Conservation (phyloP, 2,329 filamentous ascomycete genomes). For the Penicillium rolfsii region DNA sequence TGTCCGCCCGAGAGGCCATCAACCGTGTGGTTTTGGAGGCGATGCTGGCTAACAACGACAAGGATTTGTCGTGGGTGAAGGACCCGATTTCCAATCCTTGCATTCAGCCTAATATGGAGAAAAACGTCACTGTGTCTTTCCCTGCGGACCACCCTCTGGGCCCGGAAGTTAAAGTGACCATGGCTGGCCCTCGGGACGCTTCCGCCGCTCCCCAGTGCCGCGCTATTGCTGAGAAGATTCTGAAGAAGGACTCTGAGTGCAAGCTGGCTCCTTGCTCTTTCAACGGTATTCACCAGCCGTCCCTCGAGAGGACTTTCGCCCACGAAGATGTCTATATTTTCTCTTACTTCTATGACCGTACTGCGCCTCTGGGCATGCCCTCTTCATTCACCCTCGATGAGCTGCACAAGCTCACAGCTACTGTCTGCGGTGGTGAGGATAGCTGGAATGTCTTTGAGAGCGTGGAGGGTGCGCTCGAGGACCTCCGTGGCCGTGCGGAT, state of each 20-base stretch:
- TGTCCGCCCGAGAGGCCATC: constrained; percentile 88
- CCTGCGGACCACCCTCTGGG: constrained; percentile 68
- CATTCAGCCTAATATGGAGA: constrained; percentile 77
- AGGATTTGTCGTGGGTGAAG: constrained; percentile 68
- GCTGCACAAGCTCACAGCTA: constrained; percentile 79
- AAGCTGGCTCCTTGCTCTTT: constrained; percentile 91
- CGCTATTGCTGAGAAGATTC: constrained; percentile 82
- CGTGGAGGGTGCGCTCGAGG: constrained; percentile 75
- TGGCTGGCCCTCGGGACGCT: constrained; percentile 74
- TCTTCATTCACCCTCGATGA: constrained; percentile 92
- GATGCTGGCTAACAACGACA: constrained; percentile 65
- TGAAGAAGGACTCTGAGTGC: constrained; percentile 84
- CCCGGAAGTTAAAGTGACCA: constrained; percentile 70
- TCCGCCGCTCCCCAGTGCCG: constrained; percentile 85
- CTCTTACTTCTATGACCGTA: constrained; percentile 97
- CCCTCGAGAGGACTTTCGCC: constrained; percentile 87
- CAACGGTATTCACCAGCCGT: constrained; percentile 94
- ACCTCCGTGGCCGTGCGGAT: constrained; percentile 81
- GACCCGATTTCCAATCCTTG: constrained; percentile 80
- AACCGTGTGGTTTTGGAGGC: constrained; percentile 76
- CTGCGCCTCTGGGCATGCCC: constrained; percentile 93
- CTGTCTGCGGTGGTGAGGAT: constrained; percentile 78
- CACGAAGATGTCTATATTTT: constrained; percentile 94
- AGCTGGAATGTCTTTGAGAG: constrained; percentile 80
- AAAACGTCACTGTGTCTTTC: constrained; percentile 73